A percentile compares a stretch with the other conserved stretches of the same genome.
phyloP scores from a whole-genome alignment of 2,329 filamentous ascomycete genomes.

The Pyricularia pennisetigena region DNA sequence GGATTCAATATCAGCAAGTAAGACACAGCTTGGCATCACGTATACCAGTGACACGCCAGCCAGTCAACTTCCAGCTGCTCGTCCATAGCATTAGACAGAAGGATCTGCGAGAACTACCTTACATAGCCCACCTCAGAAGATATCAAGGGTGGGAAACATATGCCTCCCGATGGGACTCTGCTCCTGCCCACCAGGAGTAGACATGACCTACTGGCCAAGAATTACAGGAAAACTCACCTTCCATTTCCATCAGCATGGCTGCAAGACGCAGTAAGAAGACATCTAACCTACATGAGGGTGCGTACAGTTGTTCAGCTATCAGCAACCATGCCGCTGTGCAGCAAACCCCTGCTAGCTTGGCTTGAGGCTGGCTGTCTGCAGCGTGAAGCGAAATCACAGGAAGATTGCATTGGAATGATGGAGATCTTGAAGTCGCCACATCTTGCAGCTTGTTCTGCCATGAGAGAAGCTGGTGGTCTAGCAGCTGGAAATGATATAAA shows the following conservation, averaged over 20 bases:
- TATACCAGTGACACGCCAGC: not conserved
- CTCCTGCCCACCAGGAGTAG: not conserved
- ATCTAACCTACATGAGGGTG: not conserved
- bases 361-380: not conserved
- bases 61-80: not conserved
- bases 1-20: not conserved
- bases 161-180: not conserved
- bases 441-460: not conserved
- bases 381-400: not conserved
- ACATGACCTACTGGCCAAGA: not conserved
- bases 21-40: not conserved
- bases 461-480: not conserved
- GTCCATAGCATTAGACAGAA: not conserved
- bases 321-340: not conserved
- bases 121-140: not conserved
- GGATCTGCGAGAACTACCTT: not conserved
- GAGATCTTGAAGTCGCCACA: not conserved
- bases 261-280: not conserved
- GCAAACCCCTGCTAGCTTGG: not conserved
- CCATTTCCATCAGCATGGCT: not conserved
- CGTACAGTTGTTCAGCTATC: not conserved
- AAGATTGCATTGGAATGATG: not conserved
- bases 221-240: not conserved
- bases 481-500: not conserved
- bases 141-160: not conserved